Evolutionary conservation across 1,284 basidiomycete species (phyloP), one percentile per base, ranked within the genome.

Genomic region (Omphalotus olearius): DNA sequence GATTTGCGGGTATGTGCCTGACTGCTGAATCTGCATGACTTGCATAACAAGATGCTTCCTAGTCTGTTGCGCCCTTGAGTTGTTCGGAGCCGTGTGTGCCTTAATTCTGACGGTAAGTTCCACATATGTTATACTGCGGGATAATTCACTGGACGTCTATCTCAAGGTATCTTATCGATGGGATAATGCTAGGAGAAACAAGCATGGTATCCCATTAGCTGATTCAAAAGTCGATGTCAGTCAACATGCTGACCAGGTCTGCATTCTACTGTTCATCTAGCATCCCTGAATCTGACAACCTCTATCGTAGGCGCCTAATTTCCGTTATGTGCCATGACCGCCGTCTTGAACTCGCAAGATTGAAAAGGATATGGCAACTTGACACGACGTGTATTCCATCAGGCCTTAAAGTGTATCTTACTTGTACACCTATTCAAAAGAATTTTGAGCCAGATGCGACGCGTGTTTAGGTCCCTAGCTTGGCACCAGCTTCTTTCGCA

Each of bases 201-300:
- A 70, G 16, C 79, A 82, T 55, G 86, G 87, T 4, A 73, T 72
- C 51, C 76, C 75, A 0, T 64, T 70, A 43, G 69, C 66, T 0
- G 66, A 78, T 52, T 72, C 70, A 2, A 73, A 69, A 7, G 82
- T 89, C 13, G 80, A 89, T 57, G 88, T 83, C 1, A 72, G 75
- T 16, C 78, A 83, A 57, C 64, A 86, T 13, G 86, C 85, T 3
- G 85, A 89, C 60, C 74, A 80, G 69, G 84, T 84, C 50, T 40
- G 72, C 61, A 3, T 25, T 36, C 23, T 1, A 17, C 17, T 4
- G 5, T 14, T 23, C 20, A 47, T 5, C 13, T 28, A 10, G 10
- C 30, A 33, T 33, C 7, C 9, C 13, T 13, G 13, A 42, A 4
- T 9, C 7, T 39, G 9, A 48, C 30, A 54, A 17, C 35, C 18